These are phyloP conservation scores for Grigorovia jiainica DNA, from an alignment of 805 yeast genomes.

Conservation along the genomic window DNA sequence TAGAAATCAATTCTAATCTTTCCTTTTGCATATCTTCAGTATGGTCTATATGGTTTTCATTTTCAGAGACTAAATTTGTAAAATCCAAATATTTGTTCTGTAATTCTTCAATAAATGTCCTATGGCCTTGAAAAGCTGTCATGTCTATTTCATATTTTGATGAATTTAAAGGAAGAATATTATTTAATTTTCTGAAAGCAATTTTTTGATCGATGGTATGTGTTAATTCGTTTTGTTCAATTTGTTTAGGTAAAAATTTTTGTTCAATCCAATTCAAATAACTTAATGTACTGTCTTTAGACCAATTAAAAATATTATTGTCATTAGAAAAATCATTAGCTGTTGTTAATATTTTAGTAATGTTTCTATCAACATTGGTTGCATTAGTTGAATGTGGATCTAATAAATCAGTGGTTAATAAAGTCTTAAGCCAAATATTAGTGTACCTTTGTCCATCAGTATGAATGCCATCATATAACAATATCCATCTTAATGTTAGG, in stretches of 20 bases:
- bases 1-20: conserved; percentile 4
- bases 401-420: neutral
- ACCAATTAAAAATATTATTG: conserved; percentile 13
- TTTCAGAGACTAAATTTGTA: conserved; percentile 8
- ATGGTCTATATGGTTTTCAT: neutral
- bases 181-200: conserved; percentile 22
- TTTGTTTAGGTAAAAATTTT: conserved; percentile 13
- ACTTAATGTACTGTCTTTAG: conserved; percentile 11
- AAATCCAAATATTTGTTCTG: conserved; percentile 18
- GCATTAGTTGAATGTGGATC: conserved; percentile 2
- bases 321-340: conserved; percentile 1
- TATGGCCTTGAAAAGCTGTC: neutral
- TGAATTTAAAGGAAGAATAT: conserved; percentile 18
- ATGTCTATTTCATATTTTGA: conserved; percentile 1
- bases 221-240: conserved; percentile 6
- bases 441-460: conserved; percentile 10
- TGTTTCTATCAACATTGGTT: conserved; percentile 2
- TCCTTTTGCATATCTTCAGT: neutral
- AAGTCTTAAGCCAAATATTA: conserved; percentile 5
- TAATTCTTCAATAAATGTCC: conserved; percentile 14
- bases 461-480: conserved; percentile 10
- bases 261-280: conserved; percentile 25
- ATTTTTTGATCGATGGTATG: conserved; percentile 23
- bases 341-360: conserved; percentile 3
- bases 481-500: conserved; percentile 14